Base-by-base conservation (phyloP, 1,284 basidiomycete genomes). In the Cutaneotrichosporon sp. region DNA sequence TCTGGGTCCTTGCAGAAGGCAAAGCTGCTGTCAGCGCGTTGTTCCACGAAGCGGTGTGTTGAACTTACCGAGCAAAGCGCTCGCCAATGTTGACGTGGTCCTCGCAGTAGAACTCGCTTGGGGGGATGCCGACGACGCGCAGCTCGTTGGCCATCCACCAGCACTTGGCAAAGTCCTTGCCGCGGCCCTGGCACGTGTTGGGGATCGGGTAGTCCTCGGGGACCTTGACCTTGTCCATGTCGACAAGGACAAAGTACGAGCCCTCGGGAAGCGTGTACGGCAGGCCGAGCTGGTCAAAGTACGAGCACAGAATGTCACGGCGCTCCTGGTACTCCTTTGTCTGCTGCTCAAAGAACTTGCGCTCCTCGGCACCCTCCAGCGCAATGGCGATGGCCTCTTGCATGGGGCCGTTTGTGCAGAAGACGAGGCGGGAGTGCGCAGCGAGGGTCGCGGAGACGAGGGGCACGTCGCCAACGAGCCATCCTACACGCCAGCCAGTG, bases 401-500 rank as follows among this genome's bases (percentile, higher is more conserved):
- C 56, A 92, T 77, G 9, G 89, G 88, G 0, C 89, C 91, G 76
- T 93, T 94, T 56, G 86, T 84, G 76, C 88, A 93, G 77, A 97
- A 98, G 17, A 97, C 88, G 68, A 98, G 94, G 39, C 94, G 85
- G 0, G 91, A 93, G 48, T 85, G 85, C 0, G 91, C 94, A 4
- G 91, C 90, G 18, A 96, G 80, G 4, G 90, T 86, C 1, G 94
- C 90, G 35, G 79, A 79, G 53, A 96, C 87, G 64, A 98, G 87
- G 37, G 83, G 84, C 20, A 82, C 70, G 4, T 91, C 89, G 7
- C 88, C 96, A 59, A 98, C 86, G 13, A 93, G 81, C 92, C 92
- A 98, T 65, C 74, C 96, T 21, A 98, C 83, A 53, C 96, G 85
- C 94, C 94, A 98, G 21, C 96, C 96, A 1, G 96, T 99, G 8